A percentile compares a stretch with the other conserved stretches of the same genome.
Evolutionary conservation across 2,329 filamentous ascomycete species (phyloP).

Genomic region (Fusarium odoratissimum): DNA sequence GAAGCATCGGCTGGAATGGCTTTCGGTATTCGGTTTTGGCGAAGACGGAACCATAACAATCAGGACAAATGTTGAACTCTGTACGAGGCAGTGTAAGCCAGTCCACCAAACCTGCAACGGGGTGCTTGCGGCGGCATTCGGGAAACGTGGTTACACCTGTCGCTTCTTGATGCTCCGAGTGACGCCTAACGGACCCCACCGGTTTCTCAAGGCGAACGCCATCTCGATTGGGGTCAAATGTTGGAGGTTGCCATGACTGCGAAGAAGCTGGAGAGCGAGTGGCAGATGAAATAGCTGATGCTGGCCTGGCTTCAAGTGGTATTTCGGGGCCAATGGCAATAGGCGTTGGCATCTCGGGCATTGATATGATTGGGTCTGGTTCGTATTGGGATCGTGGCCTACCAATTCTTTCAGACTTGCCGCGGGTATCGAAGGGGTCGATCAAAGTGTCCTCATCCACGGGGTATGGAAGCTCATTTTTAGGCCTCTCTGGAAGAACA

Average conservation of each 20-base stretch:
- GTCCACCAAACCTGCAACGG: conserved; percentile 73
- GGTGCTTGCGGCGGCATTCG: conserved; percentile 74
- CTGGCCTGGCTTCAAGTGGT: conserved; percentile 38
- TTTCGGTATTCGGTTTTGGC: conserved; percentile 73
- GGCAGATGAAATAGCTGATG: conserved; percentile 43
- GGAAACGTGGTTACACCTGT: conserved; percentile 62
- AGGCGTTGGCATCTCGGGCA: conserved; percentile 44
- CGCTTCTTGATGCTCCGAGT: conserved; percentile 58
- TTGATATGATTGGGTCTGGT: conserved; percentile 35
- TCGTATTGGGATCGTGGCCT: conserved; percentile 37
- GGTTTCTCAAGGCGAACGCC: conserved; percentile 52
- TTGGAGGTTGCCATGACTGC: conserved; percentile 59
- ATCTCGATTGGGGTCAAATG: conserved; percentile 57
- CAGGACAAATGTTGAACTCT: conserved; percentile 84
- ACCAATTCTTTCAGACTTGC: conserved; percentile 29
- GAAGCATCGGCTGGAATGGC: conserved; percentile 70
- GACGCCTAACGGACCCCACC: conserved; percentile 62
- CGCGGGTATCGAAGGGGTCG: conserved; percentile 41
- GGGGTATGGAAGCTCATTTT: conserved; percentile 51
- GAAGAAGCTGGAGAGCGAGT: conserved; percentile 34
- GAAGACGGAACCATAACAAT: conserved; percentile 80
- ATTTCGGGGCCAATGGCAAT: conserved; percentile 38
- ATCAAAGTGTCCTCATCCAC: conserved; percentile 49
- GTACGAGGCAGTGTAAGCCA: conserved; percentile 83
- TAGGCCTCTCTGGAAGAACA: conserved; percentile 37